A percentile compares a stretch with the other conserved stretches of the same genome.
Evolutionary conservation across 768 basidiomycete species (phyloP).

Genomic region (Boletus subparvulus): DNA sequence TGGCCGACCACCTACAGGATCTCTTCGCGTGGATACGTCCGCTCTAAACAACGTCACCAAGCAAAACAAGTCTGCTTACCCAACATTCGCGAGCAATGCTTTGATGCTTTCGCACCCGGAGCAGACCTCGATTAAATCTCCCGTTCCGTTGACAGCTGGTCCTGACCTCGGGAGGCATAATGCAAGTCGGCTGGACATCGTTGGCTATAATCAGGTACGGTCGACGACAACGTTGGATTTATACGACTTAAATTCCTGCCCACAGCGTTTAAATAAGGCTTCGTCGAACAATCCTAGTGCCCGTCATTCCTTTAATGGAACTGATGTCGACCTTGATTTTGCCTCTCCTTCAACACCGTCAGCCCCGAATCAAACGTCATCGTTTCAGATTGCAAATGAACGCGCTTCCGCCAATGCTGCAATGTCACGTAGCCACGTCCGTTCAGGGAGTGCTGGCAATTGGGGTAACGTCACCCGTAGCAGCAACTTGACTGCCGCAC

Average conservation of each 20-base stretch:
- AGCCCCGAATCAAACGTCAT: slow-evolving; percentile 43
- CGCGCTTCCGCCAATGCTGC: slow-evolving; percentile 36
- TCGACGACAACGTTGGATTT: slow-evolving; percentile 4
- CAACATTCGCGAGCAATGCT: slow-evolving; percentile 51
- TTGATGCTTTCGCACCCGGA: slow-evolving; percentile 56
- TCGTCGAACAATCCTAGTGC: slow-evolving; percentile 50
- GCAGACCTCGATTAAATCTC: slow-evolving; percentile 61
- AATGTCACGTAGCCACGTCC: slow-evolving; percentile 58
- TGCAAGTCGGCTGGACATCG: slow-evolving; percentile 67
- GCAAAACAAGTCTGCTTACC: slow-evolving; percentile 88
- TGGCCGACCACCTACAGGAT: slow-evolving; percentile 64
- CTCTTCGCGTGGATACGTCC: slow-evolving; percentile 73
- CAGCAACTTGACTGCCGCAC: slow-evolving; percentile 47
- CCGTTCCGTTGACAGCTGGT: slow-evolving; percentile 80
- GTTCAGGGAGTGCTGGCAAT: slow-evolving; percentile 79
- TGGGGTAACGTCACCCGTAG: slow-evolving; percentile 66
- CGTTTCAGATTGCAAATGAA: slow-evolving; percentile 39
- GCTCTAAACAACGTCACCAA: slow-evolving; percentile 55
- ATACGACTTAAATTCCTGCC: slow-evolving; percentile 23
- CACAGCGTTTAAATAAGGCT: slow-evolving; percentile 47
- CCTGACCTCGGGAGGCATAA: slow-evolving; percentile 82
- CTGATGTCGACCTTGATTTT: slow-evolving; percentile 62
- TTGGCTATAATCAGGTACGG: slow-evolving; percentile 67
- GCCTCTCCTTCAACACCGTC: slow-evolving; percentile 54
- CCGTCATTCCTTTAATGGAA: slow-evolving; percentile 76